A percentile compares a stretch with the other conserved stretches of the same genome.
Evolutionary conservation across 1,139 yeast genomes (phyloP).

Genomic region (Yamadazyma diddensiae): DNA sequence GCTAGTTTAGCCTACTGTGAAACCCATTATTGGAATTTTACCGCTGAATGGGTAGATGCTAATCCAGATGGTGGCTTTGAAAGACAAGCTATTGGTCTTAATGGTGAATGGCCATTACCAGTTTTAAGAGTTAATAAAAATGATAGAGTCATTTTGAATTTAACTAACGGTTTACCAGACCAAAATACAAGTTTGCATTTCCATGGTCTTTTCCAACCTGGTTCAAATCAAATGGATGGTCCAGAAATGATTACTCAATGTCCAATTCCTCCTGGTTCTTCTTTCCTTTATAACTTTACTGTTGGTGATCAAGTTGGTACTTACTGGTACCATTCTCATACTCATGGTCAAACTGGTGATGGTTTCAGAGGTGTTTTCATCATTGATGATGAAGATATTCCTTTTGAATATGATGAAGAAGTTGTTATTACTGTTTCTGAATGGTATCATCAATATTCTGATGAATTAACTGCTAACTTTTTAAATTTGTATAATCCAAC

Average conservation of each 20-base stretch:
- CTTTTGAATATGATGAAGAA: conserved; percentile 63
- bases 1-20: conserved; percentile 26
- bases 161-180: conserved; percentile 55
- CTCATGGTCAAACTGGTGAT: conserved; percentile 73
- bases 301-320: conserved; percentile 68
- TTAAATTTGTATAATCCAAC: conserved; percentile 69
- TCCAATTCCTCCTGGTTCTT: conserved; percentile 66
- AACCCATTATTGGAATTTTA: conserved; percentile 52
- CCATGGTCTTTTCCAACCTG: conserved; percentile 71
- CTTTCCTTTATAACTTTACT: conserved; percentile 63
- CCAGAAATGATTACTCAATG: conserved; percentile 77
- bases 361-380: conserved; percentile 74
- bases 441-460: conserved; percentile 56
- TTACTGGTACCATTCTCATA: conserved; percentile 83
- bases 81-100: conserved; percentile 60
- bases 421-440: conserved; percentile 55
- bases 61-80: conserved; percentile 62
- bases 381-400: conserved; percentile 59
- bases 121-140: conserved; percentile 60
- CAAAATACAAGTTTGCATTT: conserved; percentile 66
- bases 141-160: conserved; percentile 57
- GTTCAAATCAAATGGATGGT: conserved; percentile 68
- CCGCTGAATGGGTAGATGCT: conserved; percentile 47
- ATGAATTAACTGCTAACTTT: conserved; percentile 44
- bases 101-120: conserved; percentile 75